These are phyloP conservation scores for Ulota crispa DNA, from an alignment of 225 moss, liverwort and hornwort species.

Conservation along the genomic window DNA sequence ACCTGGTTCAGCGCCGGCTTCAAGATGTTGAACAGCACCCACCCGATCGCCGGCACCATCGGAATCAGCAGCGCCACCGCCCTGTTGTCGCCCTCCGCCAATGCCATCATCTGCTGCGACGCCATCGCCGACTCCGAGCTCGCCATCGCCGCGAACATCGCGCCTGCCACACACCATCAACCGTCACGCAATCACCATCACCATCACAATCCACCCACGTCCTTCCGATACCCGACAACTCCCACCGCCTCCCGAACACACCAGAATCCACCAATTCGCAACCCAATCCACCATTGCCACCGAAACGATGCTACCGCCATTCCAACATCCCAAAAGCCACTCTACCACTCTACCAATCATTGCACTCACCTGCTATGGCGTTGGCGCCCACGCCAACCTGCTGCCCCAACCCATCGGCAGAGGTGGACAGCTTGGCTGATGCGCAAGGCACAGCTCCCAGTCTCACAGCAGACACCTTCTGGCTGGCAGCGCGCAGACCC, in stretches of 20 bases:
- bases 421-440: conserved; percentile 47
- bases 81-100: conserved; percentile 73
- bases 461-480: conserved; percentile 53
- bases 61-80: conserved; percentile 68
- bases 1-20: conserved; percentile 90
- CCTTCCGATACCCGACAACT: accelerated
- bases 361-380: conserved; percentile 46
- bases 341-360: neutral
- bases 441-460: conserved; percentile 31
- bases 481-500: conserved; percentile 50
- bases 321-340: neutral
- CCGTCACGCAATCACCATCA: neutral
- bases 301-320: neutral
- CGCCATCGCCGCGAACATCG: conserved; percentile 87
- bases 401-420: conserved; percentile 29
- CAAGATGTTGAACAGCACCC: conserved; percentile 95
- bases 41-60: conserved; percentile 82
- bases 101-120: conserved; percentile 81
- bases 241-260: neutral
- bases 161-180: conserved; percentile 42
- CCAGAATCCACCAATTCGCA: neutral
- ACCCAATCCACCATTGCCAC: neutral
- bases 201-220: neutral
- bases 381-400: conserved; percentile 56
- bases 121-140: conserved; percentile 82